These are phyloP conservation scores for Clausena lansium DNA, from an alignment of 345 rosid genomes.

Conservation along the genomic window DNA sequence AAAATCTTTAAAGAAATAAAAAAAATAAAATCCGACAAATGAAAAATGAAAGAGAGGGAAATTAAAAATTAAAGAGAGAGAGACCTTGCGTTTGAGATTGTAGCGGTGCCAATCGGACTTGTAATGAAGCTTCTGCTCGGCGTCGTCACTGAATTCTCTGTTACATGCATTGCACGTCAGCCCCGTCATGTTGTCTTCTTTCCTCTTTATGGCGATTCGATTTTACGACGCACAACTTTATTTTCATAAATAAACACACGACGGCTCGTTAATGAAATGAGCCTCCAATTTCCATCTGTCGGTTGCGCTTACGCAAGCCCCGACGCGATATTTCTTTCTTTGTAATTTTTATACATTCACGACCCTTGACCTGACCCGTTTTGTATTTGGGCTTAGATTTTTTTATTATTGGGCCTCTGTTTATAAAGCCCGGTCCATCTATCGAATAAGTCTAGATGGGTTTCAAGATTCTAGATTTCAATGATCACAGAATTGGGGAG, in stretches of 20 bases:
- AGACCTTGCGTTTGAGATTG: constrained; percentile 96
- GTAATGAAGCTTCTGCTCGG: constrained; percentile 80
- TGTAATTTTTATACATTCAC: too few relatives aligned
- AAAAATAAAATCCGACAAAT: background rate
- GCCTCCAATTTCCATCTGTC: background rate
- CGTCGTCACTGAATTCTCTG: constrained; percentile 71
- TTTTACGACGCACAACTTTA: background rate
- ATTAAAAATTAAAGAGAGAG: background rate
- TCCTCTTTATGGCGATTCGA: background rate
- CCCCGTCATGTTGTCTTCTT: constrained; percentile 47
- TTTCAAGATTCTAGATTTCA: too few relatives aligned
- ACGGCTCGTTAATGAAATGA: background rate
- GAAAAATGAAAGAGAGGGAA: background rate
- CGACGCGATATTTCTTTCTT: background rate
- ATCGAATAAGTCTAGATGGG: background rate
- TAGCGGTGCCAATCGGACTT: constrained; percentile 99
- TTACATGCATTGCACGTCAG: constrained; percentile 93
- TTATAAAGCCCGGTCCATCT: background rate
- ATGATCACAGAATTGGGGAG: too few relatives aligned
- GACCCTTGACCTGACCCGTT: background rate
- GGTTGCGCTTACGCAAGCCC: constrained; percentile 1
- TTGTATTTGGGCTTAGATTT: background rate
- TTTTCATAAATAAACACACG: background rate
- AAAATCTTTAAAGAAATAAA: background rate
- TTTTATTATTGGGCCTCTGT: background rate